phyloP scores from a whole-genome alignment of 169 alveolate species.

The Miamiensis avidus region DNA sequence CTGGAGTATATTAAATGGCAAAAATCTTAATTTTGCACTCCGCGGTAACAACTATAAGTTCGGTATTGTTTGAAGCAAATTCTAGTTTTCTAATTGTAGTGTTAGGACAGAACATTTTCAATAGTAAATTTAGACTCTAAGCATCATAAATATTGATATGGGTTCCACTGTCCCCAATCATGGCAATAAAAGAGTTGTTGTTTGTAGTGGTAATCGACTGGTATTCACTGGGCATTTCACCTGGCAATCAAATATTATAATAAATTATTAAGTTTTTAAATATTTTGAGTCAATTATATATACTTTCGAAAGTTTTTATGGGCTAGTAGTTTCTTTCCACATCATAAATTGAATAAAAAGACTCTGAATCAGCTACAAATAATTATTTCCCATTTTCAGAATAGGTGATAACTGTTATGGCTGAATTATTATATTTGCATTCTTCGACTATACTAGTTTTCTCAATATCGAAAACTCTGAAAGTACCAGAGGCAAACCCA shows the following conservation, averaged over 20 bases:
- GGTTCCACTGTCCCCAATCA: conserved; percentile 74
- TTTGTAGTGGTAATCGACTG: conserved; percentile 12
- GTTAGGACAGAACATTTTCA: conserved; percentile 55
- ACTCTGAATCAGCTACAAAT: conserved; percentile 72
- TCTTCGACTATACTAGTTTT: conserved; percentile 80
- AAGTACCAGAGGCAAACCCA: conserved; percentile 81
- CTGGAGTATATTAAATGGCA: conserved; percentile 26
- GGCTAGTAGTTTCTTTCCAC: conserved; percentile 75
- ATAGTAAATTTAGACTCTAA: conserved; percentile 53
- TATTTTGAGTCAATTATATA: conserved; percentile 46
- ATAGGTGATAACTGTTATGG: conserved; percentile 58
- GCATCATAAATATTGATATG: conserved; percentile 77
- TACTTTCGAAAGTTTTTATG: conserved; percentile 75
- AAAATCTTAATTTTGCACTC: conserved; percentile 46
- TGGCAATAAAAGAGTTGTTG: conserved; percentile 54
- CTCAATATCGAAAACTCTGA: conserved; percentile 85
- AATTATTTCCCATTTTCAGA: conserved; percentile 72
- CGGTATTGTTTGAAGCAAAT: conserved; percentile 64
- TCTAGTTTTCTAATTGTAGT: conserved; percentile 51
- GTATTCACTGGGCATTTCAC: conserved; percentile 16
- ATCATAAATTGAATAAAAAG: conserved; percentile 79
- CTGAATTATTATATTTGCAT: conserved; percentile 69
- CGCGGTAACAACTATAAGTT: conserved; percentile 61
- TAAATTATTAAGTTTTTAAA: background rate
- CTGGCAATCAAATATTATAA: conserved; percentile 49